These are phyloP conservation scores for Ballota nigra DNA, from an alignment of 257 asterid species.

Conservation along the genomic window DNA sequence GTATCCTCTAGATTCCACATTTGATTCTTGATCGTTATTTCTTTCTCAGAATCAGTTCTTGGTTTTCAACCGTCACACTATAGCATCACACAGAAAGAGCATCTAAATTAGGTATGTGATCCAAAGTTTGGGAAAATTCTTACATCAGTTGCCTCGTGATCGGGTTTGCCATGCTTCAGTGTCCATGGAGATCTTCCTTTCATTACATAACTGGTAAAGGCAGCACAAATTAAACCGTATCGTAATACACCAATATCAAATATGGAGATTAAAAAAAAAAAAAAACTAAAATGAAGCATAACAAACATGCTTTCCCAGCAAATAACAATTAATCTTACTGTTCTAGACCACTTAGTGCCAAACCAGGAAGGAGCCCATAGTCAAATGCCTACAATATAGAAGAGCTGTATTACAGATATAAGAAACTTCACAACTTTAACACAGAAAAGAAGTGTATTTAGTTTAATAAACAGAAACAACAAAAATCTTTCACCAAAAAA, in stretches of 20 bases:
- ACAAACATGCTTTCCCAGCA: slow-evolving; percentile 5
- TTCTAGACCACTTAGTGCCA: slow-evolving; percentile 80
- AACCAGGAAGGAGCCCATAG: slow-evolving; percentile 85
- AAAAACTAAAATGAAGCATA: neutral
- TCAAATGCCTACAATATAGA: slow-evolving; percentile 77
- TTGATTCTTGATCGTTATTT: neutral
- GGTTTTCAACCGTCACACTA: neutral
- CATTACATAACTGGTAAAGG: slow-evolving; percentile 64
- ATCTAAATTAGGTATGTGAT: neutral
- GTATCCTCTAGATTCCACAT: neutral
- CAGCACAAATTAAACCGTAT: slow-evolving; percentile 14
- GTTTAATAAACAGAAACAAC: neutral
- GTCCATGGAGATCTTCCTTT: slow-evolving; percentile 93
- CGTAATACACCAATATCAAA: slow-evolving; percentile 6
- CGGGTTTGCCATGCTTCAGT: slow-evolving; percentile 90
- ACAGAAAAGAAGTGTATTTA: neutral
- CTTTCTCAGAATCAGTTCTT: neutral
- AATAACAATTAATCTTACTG: slow-evolving; percentile 52
- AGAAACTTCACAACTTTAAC: neutral
- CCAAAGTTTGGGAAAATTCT: too few species aligned
- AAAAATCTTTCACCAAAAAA: neutral
- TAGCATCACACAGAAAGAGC: neutral
- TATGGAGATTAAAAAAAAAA: neutral
- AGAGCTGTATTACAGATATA: slow-evolving; percentile 8
- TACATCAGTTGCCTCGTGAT: slow-evolving; percentile 82